phyloP scores from a whole-genome alignment of 75 land plant species.

The Picea glauca region DNA sequence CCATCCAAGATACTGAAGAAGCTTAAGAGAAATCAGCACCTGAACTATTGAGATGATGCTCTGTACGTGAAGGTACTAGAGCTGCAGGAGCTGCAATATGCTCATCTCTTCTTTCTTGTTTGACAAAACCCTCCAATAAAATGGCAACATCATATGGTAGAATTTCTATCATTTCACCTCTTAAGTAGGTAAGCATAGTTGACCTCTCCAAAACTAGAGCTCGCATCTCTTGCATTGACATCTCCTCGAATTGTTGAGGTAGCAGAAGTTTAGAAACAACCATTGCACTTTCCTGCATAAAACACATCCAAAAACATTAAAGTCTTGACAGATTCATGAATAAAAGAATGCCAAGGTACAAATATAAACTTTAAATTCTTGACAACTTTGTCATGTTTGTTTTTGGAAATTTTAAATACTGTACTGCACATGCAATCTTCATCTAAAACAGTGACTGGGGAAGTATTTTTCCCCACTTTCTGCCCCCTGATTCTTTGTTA shows the following conservation, averaged over 20 bases:
- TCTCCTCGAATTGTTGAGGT: slow-evolving; percentile 69
- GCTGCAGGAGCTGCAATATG: slow-evolving; percentile 16
- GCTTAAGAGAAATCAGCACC: background rate
- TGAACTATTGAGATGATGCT: background rate
- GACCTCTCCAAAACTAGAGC: slow-evolving; percentile 62
- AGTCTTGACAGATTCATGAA: too few relatives aligned
- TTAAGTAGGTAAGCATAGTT: slow-evolving; percentile 51
- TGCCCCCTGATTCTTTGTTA: too few relatives aligned
- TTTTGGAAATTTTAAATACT: too few relatives aligned
- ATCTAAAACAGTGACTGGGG: too few relatives aligned
- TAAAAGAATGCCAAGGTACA: too few relatives aligned
- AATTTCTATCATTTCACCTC: slow-evolving; percentile 70
- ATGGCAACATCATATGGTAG: slow-evolving; percentile 45
- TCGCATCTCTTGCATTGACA: slow-evolving; percentile 72
- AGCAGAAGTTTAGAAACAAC: slow-evolving; percentile 63
- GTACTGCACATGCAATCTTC: too few relatives aligned
- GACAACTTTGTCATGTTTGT: too few relatives aligned
- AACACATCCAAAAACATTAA: too few relatives aligned
- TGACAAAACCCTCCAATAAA: slow-evolving; percentile 81
- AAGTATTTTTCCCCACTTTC: too few relatives aligned
- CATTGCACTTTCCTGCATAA: slow-evolving; percentile 79
- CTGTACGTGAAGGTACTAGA: background rate
- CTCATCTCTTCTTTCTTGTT: slow-evolving; percentile 18
- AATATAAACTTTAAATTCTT: too few relatives aligned
- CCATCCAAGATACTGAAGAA: too few relatives aligned